Evolutionary conservation across 2,329 filamentous ascomycete species (phyloP).

Genomic region (Colletotrichum musicola): DNA sequence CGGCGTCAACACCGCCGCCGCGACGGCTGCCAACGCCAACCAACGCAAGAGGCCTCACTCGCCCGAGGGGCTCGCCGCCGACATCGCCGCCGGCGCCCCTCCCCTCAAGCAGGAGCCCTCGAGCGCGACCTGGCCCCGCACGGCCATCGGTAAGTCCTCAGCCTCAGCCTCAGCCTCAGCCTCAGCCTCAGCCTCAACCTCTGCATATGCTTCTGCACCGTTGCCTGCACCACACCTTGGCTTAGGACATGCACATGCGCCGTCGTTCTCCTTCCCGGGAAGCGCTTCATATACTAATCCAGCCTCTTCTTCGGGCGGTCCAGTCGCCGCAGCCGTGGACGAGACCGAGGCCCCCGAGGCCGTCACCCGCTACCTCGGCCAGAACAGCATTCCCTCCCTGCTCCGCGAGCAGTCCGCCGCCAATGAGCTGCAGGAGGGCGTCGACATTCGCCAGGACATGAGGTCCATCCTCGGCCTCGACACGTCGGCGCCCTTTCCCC

Average conservation of each 20-base stretch:
- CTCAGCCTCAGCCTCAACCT: constrained; percentile 14
- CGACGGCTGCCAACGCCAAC: constrained; percentile 22
- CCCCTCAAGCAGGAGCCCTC: constrained; percentile 50
- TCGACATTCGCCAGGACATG: constrained; percentile 74
- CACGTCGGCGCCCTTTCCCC: constrained; percentile 74
- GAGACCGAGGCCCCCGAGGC: constrained; percentile 67
- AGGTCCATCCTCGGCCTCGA: constrained; percentile 75
- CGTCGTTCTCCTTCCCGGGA: constrained; percentile 27
- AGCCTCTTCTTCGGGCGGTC: constrained; percentile 26
- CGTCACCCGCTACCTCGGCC: constrained; percentile 70
- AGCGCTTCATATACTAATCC: constrained; percentile 35
- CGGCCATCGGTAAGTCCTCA: constrained; percentile 51
- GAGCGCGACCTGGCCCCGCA: constrained; percentile 56
- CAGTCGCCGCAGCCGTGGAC: constrained; percentile 56
- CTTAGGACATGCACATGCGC: constrained; percentile 16
- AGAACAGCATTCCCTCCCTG: constrained; percentile 77
- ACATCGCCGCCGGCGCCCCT: constrained; percentile 47
- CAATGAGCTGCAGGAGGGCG: constrained; percentile 63
- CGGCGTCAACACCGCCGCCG: constrained; percentile 43
- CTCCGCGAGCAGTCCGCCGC: constrained; percentile 71
- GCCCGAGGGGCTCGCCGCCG: constrained; percentile 53
- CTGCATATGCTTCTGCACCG: neutral
- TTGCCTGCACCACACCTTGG: constrained; percentile 17
- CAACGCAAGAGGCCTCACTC: constrained; percentile 57
- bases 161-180: constrained; percentile 10